Base-by-base conservation (phyloP, 1,139 yeast species). In the Magnusiomyces tetraspermus region DNA sequence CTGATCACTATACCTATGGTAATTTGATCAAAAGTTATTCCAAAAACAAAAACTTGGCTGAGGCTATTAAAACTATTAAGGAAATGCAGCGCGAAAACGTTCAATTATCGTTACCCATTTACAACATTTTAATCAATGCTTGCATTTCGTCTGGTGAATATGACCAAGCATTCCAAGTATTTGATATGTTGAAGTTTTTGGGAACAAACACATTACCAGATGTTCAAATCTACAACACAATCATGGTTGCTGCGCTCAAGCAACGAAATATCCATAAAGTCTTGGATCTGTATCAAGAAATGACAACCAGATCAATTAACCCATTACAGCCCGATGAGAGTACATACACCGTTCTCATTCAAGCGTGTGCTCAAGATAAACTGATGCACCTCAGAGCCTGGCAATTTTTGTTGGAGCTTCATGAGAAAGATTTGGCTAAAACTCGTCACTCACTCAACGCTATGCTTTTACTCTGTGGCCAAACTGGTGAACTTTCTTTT, bases 141-240 rank as follows among this genome's bases (percentile, higher is more conserved):
- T 83, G 86, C 62, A 80, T 82, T 2, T 75, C 79, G 54, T 63
- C 78, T 23, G 60, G 59, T 24, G 77, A 81, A 55, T 80, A 75
- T 58, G 68, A 74, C 37, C 81, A 64, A 58, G 96, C 96, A 0
- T 77, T 79, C 54, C 80, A 82, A 51, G 73, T 86, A 1, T 92
- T 92, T 65, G 92, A 85, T 60, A 79, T 88, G 58, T 83, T 92
- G 89, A 90, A 88, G 65, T 90, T 86, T 64, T 68, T 84, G 57
- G 80, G 94, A 0, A 64, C 73, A 5, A 68, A 71, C 33, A 78
- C 87, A 1, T 77, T 78, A 51, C 97, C 97, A 0, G 84, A 81
- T 50, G 65, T 78, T 0, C 68, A 72, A 22, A 79, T 88, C 0
- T 92, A 88, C 66, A 82, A 83, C 55, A 78, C 85, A 17, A 78